These are phyloP conservation scores for Sporothrix phasma DNA, from an alignment of 2,329 filamentous ascomycete species.

Conservation along the genomic window DNA sequence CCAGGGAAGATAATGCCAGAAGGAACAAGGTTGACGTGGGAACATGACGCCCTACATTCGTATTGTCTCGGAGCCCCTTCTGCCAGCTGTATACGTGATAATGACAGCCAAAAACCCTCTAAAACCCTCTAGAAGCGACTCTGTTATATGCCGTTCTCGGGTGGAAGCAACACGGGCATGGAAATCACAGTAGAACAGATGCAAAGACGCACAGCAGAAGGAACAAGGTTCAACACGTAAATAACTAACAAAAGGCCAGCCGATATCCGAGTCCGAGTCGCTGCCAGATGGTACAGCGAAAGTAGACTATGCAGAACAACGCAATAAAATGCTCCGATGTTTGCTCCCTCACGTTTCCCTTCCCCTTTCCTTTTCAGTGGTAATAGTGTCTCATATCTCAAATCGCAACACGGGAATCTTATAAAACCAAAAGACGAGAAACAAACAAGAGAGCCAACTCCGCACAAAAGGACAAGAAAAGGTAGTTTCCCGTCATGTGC, in stretches of 20 bases:
- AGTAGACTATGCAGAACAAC: conserved; percentile 12
- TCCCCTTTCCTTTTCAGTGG: background rate
- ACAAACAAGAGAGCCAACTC: conserved; percentile 14
- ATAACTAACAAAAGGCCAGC: conserved; percentile 5
- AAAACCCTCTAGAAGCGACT: too few species aligned
- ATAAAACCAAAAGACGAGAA: background rate
- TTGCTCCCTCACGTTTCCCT: conserved; percentile 11
- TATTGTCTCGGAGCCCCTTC: too few species aligned
- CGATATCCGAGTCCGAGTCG: conserved; percentile 10
- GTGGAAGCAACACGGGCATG: too few species aligned
- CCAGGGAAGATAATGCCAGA: too few species aligned
- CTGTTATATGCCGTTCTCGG: too few species aligned
- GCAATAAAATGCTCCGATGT: conserved; percentile 15
- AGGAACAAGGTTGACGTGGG: too few species aligned
- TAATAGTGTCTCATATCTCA: conserved; percentile 10
- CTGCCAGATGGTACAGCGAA: conserved; percentile 14
- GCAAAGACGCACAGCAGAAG: background rate
- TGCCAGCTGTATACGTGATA: too few species aligned
- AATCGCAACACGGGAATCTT: conserved; percentile 19
- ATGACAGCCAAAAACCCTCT: too few species aligned
- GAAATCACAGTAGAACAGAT: background rate
- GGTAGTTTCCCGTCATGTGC: conserved; percentile 11
- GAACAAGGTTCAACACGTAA: background rate
- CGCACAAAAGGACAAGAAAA: too few species aligned
- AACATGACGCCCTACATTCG: too few species aligned